Evolutionary conservation across 805 yeast species (phyloP).

Genomic region (Grigorovia humatica): DNA sequence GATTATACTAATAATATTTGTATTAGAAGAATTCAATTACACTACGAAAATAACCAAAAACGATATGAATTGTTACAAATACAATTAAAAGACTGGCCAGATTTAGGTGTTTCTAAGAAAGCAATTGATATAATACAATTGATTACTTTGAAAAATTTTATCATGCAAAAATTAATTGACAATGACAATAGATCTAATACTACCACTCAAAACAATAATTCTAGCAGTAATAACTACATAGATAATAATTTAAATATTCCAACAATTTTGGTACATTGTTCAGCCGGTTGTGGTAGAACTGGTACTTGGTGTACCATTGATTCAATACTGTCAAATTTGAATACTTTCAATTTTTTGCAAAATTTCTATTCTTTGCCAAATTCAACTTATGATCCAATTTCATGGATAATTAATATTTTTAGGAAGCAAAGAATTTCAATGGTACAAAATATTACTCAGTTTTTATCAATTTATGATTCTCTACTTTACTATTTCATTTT

Average conservation of each 20-base stretch:
- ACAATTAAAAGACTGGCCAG: slow-evolving; percentile 79
- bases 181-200: slow-evolving; percentile 7
- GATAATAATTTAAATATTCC: slow-evolving; percentile 23
- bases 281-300: slow-evolving; percentile 96
- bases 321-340: slow-evolving; percentile 36
- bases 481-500: slow-evolving; percentile 23
- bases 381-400: slow-evolving; percentile 40
- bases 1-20: slow-evolving; percentile 7
- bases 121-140: slow-evolving; percentile 48
- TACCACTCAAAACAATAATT: neutral
- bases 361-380: slow-evolving; percentile 8
- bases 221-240: neutral
- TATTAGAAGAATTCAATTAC: slow-evolving; percentile 33
- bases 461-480: slow-evolving; percentile 61
- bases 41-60: slow-evolving; percentile 21
- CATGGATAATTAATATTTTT: slow-evolving; percentile 52
- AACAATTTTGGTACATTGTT: slow-evolving; percentile 75
- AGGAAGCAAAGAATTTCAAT: slow-evolving; percentile 69
- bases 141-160: slow-evolving; percentile 37
- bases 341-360: slow-evolving; percentile 15
- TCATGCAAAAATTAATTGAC: slow-evolving; percentile 25
- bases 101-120: slow-evolving; percentile 53
- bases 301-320: slow-evolving; percentile 80
- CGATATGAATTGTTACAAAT: slow-evolving; percentile 52
- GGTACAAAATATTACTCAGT: slow-evolving; percentile 78